Percentiles rank a stretch among this genome's conserved stretches.
These are phyloP conservation scores for Nitzschia palea DNA, from an alignment of 108 stramenopile species.

Conservation along the genomic window DNA sequence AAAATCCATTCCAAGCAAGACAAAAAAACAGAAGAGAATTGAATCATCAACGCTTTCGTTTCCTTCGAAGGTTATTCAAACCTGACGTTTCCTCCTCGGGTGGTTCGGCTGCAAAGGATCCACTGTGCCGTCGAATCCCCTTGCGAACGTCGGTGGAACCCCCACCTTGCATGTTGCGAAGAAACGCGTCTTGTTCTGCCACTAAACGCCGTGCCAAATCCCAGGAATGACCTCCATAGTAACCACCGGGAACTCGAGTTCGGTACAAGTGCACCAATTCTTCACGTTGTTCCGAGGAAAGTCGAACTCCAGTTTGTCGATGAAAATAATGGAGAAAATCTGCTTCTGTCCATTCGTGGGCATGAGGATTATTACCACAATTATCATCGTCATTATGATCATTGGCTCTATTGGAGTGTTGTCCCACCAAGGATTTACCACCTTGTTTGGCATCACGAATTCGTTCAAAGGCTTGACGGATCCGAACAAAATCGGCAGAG, in stretches of 20 bases:
- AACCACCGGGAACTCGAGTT: slow-evolving; percentile 27
- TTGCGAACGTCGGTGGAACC: too few species aligned
- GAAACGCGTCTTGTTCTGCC: slow-evolving; percentile 13
- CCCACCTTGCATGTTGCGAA: slow-evolving; percentile 14
- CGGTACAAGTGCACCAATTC: slow-evolving; percentile 35
- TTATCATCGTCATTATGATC: background rate
- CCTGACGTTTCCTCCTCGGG: too few species aligned
- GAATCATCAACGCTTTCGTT: too few species aligned
- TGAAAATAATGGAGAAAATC: slow-evolving; percentile 27
- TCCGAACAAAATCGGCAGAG: slow-evolving; percentile 24
- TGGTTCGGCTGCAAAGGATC: too few species aligned
- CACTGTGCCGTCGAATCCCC: too few species aligned
- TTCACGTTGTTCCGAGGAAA: slow-evolving; percentile 35
- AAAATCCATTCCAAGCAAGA: too few species aligned
- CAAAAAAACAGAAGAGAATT: too few species aligned
- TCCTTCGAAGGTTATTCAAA: too few species aligned
- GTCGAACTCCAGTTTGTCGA: slow-evolving; percentile 23
- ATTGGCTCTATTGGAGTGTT: background rate
- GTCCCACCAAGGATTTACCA: background rate
- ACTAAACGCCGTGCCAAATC: slow-evolving; percentile 43
- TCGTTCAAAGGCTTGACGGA: slow-evolving; percentile 50
- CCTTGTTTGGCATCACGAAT: slow-evolving; percentile 18
- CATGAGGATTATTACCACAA: background rate
- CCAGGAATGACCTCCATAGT: slow-evolving; percentile 45
- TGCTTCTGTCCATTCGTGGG: slow-evolving; percentile 15